Base-by-base conservation (phyloP, 257 asterid genomes). In the Nicotiana undulata region DNA sequence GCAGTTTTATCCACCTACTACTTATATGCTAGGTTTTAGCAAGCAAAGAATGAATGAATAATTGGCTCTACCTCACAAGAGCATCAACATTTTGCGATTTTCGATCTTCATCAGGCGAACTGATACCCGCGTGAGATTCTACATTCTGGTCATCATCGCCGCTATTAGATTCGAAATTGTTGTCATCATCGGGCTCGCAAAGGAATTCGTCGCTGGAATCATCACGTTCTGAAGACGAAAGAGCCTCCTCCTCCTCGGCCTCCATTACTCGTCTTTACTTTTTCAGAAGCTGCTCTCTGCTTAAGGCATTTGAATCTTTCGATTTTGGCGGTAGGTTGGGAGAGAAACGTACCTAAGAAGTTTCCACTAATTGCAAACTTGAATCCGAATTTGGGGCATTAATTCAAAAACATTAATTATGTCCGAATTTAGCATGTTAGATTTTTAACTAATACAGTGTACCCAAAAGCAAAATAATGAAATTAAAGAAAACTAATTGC, bases 71-170 rank as follows among this genome's bases (percentile, higher is more conserved):
- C 98, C 97, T 88, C 40, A 91, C 75, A 51, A 93, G 95, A 80
- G 97, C 97, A 63, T 80, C 90, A 52, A 92, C 95, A 70, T 92
- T 93, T 84, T 85, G 87, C 59, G 92, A 89, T 89, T 93, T 91
- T 56, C 87, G 81, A 26, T 67, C 88, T 81, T 77, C 81, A 66
- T 28, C 82, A 79, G 79, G 87, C 77, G 91, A 89, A 78, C 91
- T 83, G 80, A 88, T 82, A 63, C 56, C 80, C 46, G 22, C 83
- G 49, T 84, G 63, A 75, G 92, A 80, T 16, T 8, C 80, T 82
- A 84, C 84, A 29, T 77, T 90, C 6, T 83, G 87, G n/a, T 52
- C 82, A 53, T 34, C 66, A 22, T 84, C 92, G 83, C 68, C 88
- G 85, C 81, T 67, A 6, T 89, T 81, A 65, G 83, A 51, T 28